Conservation (phyloP, 2,329 filamentous ascomycete genomes). For the Curvularia sp. region DNA sequence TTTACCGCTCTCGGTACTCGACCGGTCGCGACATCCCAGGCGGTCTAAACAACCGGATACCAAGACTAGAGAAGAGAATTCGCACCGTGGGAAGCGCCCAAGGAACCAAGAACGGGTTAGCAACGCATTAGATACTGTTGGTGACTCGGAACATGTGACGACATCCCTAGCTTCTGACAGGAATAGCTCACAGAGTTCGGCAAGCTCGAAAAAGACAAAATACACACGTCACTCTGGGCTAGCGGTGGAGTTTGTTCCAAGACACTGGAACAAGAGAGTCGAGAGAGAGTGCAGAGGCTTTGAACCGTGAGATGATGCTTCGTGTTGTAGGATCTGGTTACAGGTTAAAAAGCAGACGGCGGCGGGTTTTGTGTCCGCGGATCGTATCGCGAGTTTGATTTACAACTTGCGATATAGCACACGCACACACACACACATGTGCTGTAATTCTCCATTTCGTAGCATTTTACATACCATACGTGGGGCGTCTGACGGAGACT, state of each 20-base stretch:
- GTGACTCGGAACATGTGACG: background rate
- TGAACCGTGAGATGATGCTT: too few relatives aligned
- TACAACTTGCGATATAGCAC: too few relatives aligned
- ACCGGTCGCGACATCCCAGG: background rate
- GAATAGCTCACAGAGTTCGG: background rate
- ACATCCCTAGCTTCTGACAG: background rate
- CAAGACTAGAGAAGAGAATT: background rate
- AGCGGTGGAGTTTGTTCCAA: slow-evolving; percentile 21
- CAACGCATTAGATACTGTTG: too few relatives aligned
- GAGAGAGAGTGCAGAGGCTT: background rate
- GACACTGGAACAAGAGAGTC: slow-evolving; percentile 22
- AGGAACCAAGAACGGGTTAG: background rate
- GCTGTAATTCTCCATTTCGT: background rate
- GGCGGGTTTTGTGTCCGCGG: too few relatives aligned
- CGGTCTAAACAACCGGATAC: background rate
- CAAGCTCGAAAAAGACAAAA: background rate
- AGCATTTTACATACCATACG: background rate
- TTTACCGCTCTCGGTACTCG: background rate
- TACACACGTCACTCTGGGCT: slow-evolving; percentile 29
- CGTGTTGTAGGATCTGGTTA: too few relatives aligned
- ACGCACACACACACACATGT: too few relatives aligned
- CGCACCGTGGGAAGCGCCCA: background rate
- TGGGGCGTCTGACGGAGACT: background rate
- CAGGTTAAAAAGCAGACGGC: background rate
- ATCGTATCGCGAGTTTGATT: background rate